A percentile compares a stretch with the other conserved stretches of the same genome.
These are phyloP conservation scores for Debaryomyces maramus DNA, from an alignment of 805 yeast genomes.

Conservation along the genomic window DNA sequence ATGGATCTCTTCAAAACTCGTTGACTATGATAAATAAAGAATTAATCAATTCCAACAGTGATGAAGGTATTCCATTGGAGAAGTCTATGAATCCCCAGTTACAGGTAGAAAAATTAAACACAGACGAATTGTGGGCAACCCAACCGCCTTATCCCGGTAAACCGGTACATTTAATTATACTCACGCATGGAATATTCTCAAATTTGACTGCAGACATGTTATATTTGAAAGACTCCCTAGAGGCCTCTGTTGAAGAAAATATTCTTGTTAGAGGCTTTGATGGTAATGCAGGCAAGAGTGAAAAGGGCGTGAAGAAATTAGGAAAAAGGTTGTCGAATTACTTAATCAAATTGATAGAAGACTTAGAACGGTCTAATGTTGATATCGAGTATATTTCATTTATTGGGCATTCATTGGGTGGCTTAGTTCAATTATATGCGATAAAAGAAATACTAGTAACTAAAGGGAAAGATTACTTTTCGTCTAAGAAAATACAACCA, in stretches of 20 bases:
- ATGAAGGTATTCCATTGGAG: slow-evolving; percentile 5
- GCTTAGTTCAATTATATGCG: slow-evolving; percentile 42
- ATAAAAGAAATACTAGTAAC: slow-evolving; percentile 34
- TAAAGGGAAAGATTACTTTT: slow-evolving; percentile 33
- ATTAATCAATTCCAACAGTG: not conserved
- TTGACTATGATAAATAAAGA: slow-evolving; percentile 3
- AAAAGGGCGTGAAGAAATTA: slow-evolving; percentile 37
- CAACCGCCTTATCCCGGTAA: slow-evolving; percentile 22
- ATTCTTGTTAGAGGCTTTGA: slow-evolving; percentile 37
- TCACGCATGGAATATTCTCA: slow-evolving; percentile 47
- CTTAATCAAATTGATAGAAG: slow-evolving; percentile 26
- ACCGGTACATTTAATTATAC: slow-evolving; percentile 40
- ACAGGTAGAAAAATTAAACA: slow-evolving; percentile 22
- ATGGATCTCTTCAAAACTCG: slow-evolving; percentile 15
- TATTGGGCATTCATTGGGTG: slow-evolving; percentile 47
- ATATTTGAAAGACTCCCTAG: slow-evolving; percentile 36
- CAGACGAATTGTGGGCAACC: slow-evolving; percentile 36
- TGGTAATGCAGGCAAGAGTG: slow-evolving; percentile 44
- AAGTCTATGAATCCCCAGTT: slow-evolving; percentile 22
- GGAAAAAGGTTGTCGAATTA: slow-evolving; percentile 34
- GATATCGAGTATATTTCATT: slow-evolving; percentile 35
- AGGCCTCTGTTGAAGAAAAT: slow-evolving; percentile 28
- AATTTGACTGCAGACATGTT: slow-evolving; percentile 48
- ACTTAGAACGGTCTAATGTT: slow-evolving; percentile 13
- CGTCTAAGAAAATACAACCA: slow-evolving; percentile 25